phyloP scores from a whole-genome alignment of 2,329 filamentous ascomycete genomes.

The Arthrinium phaeospermum region DNA sequence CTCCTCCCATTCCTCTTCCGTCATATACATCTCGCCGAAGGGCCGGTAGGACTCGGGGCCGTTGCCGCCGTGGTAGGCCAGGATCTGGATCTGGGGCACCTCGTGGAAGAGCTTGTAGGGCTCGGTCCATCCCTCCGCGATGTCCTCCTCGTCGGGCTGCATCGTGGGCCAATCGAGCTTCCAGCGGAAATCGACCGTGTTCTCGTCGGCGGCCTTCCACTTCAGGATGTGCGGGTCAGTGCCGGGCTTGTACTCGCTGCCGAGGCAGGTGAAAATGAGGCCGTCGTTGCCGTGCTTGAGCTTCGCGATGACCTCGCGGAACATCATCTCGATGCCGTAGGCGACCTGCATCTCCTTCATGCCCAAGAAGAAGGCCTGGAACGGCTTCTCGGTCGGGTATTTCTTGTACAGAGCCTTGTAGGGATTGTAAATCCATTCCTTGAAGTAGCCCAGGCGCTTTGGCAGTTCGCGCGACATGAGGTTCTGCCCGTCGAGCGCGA shows the following conservation, averaged over 20 bases:
- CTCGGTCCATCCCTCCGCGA: constrained; percentile 66
- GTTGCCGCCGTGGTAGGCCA: constrained; percentile 68
- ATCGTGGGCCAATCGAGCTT: constrained; percentile 75
- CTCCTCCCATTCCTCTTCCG: constrained; percentile 80
- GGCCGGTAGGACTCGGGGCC: constrained; percentile 61
- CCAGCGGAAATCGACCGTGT: constrained; percentile 91
- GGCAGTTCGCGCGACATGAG: constrained; percentile 82
- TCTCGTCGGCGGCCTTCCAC: constrained; percentile 96
- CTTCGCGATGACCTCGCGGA: constrained; percentile 80
- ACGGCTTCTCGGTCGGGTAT: constrained; percentile 72
- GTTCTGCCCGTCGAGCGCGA: constrained; percentile 78
- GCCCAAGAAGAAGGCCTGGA: constrained; percentile 80
- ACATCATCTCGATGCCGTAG: constrained; percentile 92
- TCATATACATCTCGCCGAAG: constrained; percentile 73
- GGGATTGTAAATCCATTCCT: constrained; percentile 75
- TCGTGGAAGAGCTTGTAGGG: constrained; percentile 80
- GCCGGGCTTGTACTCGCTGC: constrained; percentile 83
- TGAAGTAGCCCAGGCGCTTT: constrained; percentile 87
- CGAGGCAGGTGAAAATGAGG: constrained; percentile 95
- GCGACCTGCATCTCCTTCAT: constrained; percentile 89
- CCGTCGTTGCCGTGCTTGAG: constrained; percentile 95
- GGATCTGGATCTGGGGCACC: constrained; percentile 74
- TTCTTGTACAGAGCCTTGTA: constrained; percentile 67
- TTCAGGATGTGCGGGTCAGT: constrained; percentile 95
- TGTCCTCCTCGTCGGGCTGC: constrained; percentile 72